Evolutionary conservation across 352 stramenopile species (phyloP).

Genomic region (Globisporangium recalcitrans): DNA sequence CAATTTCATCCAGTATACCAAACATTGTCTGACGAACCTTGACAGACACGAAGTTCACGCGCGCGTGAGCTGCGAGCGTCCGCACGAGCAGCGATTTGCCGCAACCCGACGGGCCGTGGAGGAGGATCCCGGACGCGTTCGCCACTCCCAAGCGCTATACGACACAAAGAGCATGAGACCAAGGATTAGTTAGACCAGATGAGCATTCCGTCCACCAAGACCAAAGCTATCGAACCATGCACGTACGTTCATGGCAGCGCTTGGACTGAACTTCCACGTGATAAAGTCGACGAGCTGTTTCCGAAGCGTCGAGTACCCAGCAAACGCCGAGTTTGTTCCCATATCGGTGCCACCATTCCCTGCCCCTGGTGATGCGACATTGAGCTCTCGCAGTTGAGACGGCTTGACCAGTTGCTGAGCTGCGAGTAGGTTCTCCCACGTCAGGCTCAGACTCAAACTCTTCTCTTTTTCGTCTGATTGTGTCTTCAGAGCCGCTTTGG

Average conservation of each 20-base stretch:
- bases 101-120: slow-evolving; percentile 76
- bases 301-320: slow-evolving; percentile 53
- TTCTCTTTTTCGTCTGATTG: background rate
- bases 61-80: slow-evolving; percentile 46
- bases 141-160: slow-evolving; percentile 54
- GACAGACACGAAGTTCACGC: slow-evolving; percentile 78
- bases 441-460: slow-evolving; percentile 6
- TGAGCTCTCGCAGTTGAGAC: slow-evolving; percentile 67
- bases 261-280: slow-evolving; percentile 59
- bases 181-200: too few relatives aligned
- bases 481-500: slow-evolving; percentile 7
- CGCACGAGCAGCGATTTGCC: slow-evolving; percentile 82
- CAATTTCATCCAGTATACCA: too few relatives aligned
- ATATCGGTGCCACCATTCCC: slow-evolving; percentile 1
- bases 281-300: slow-evolving; percentile 65
- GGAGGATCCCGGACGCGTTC: slow-evolving; percentile 65
- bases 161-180: background rate
- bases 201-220: too few relatives aligned
- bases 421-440: slow-evolving; percentile 41
- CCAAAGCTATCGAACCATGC: too few relatives aligned
- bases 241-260: slow-evolving; percentile 53
- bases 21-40: slow-evolving; percentile 35
- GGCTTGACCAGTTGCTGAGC: slow-evolving; percentile 61
- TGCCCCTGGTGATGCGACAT: slow-evolving; percentile 55
- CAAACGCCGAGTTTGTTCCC: slow-evolving; percentile 31